A percentile compares a stretch with the other conserved stretches of the same genome.
Evolutionary conservation across 2,329 filamentous ascomycete species (phyloP).

Genomic region (Scytalidium sp.): DNA sequence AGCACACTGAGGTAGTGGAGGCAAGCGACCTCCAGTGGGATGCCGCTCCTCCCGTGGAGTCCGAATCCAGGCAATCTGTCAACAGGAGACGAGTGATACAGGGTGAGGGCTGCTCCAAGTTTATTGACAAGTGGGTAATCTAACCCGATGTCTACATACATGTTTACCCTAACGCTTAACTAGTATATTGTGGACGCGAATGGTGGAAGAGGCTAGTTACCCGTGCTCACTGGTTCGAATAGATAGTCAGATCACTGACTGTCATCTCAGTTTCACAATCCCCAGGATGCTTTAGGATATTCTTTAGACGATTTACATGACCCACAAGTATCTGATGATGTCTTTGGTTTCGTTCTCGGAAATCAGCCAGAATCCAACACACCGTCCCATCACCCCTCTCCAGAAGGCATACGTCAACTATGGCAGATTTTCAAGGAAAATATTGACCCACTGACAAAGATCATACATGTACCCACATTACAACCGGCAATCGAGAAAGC

Average conservation of each 20-base stretch:
- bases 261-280: slow-evolving; percentile 21
- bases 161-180: slow-evolving; percentile 13
- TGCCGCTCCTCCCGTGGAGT: too few species aligned
- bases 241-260: slow-evolving; percentile 9
- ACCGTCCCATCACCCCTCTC: slow-evolving; percentile 8
- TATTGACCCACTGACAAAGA: slow-evolving; percentile 65
- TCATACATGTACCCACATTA: slow-evolving; percentile 63
- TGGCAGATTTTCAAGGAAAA: slow-evolving; percentile 70
- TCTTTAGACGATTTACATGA: slow-evolving; percentile 18
- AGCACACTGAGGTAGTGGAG: neutral
- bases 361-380: too few species aligned
- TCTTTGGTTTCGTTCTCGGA: slow-evolving; percentile 22
- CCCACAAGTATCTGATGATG: slow-evolving; percentile 19
- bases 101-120: slow-evolving; percentile 8
- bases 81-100: slow-evolving; percentile 14
- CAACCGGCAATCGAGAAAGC: slow-evolving; percentile 63
- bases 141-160: neutral
- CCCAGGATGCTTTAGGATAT: slow-evolving; percentile 17
- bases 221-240: neutral
- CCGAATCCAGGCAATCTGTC: too few species aligned
- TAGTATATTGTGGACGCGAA: slow-evolving; percentile 25
- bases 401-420: slow-evolving; percentile 56
- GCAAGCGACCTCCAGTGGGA: too few species aligned
- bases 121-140: slow-evolving; percentile 18
- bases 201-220: slow-evolving; percentile 23